These are phyloP conservation scores for Lentinula aciculospora DNA, from an alignment of 768 basidiomycete species.

Conservation along the genomic window DNA sequence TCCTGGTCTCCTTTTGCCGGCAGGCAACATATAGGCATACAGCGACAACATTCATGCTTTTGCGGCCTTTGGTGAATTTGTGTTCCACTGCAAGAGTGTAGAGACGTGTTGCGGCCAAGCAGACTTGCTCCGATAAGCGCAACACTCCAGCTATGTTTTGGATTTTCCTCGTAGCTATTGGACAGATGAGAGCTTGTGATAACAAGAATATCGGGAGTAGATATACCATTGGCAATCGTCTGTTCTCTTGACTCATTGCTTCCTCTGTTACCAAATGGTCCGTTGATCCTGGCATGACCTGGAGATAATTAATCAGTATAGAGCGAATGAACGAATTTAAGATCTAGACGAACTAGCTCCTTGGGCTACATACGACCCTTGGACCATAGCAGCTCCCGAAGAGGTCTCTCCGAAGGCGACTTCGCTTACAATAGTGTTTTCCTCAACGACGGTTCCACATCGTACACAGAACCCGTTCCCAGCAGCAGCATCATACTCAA, in stretches of 20 bases:
- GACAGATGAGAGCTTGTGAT: slow-evolving; percentile 2
- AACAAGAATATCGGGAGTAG: background rate
- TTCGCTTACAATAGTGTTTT: slow-evolving; percentile 91
- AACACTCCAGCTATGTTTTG: slow-evolving; percentile 75
- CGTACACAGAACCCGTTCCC: slow-evolving; percentile 82
- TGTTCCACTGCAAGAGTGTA: slow-evolving; percentile 93
- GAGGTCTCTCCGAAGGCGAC: slow-evolving; percentile 93
- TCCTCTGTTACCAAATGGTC: slow-evolving; percentile 76
- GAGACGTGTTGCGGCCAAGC: slow-evolving; percentile 75
- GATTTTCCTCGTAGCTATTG: slow-evolving; percentile 74
- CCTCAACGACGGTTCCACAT: slow-evolving; percentile 89
- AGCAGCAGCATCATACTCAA: slow-evolving; percentile 80
- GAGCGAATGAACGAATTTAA: background rate
- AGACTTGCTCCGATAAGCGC: slow-evolving; percentile 73
- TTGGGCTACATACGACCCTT: slow-evolving; percentile 88
- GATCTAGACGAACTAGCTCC: slow-evolving; percentile 69
- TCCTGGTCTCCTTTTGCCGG: slow-evolving; percentile 82
- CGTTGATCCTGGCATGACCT: slow-evolving; percentile 82
- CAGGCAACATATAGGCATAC: slow-evolving; percentile 95
- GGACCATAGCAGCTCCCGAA: slow-evolving; percentile 90
- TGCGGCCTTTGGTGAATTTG: slow-evolving; percentile 91
- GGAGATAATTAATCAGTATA: background rate
- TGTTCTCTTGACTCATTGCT: slow-evolving; percentile 83
- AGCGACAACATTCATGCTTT: slow-evolving; percentile 89
- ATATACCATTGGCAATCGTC: slow-evolving; percentile 82